These are phyloP conservation scores for Hydnomerulius pinastri DNA, from an alignment of 768 basidiomycete genomes.

Conservation along the genomic window DNA sequence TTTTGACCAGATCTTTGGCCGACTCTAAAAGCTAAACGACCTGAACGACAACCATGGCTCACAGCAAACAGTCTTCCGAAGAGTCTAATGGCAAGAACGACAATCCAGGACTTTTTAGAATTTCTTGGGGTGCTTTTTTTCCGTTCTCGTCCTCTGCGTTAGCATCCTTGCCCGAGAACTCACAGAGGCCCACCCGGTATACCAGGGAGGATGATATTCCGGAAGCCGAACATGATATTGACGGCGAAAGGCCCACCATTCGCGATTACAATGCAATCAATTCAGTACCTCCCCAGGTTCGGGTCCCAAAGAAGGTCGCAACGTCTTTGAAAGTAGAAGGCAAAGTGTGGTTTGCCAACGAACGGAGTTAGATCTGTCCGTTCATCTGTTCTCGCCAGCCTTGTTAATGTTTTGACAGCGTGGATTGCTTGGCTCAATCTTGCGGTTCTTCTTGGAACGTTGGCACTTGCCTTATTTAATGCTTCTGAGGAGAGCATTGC, in stretches of 20 bases:
- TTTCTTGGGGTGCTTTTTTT: constrained; percentile 64
- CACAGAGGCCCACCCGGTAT: constrained; percentile 46
- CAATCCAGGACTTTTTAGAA: constrained; percentile 41
- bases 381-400: not conserved
- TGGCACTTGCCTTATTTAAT: constrained; percentile 88
- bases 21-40: not conserved
- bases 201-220: constrained; percentile 76
- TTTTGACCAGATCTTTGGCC: too few relatives aligned
- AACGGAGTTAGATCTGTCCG: constrained; percentile 62
- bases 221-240: constrained; percentile 47
- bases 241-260: constrained; percentile 60
- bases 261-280: constrained; percentile 79
- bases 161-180: constrained; percentile 45
- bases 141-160: constrained; percentile 74
- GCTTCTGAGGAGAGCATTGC: constrained; percentile 67
- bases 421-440: constrained; percentile 94
- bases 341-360: constrained; percentile 98
- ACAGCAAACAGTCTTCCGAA: constrained; percentile 12
- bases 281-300: constrained; percentile 58
- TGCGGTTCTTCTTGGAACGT: constrained; percentile 78
- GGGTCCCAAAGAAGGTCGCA: constrained; percentile 80
- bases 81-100: constrained; percentile 18
- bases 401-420: constrained; percentile 45
- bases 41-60: constrained; percentile 13
- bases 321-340: constrained; percentile 86